These are phyloP conservation scores for Raffaelea deltoideospora DNA, from an alignment of 2,329 filamentous ascomycete species.

Conservation along the genomic window DNA sequence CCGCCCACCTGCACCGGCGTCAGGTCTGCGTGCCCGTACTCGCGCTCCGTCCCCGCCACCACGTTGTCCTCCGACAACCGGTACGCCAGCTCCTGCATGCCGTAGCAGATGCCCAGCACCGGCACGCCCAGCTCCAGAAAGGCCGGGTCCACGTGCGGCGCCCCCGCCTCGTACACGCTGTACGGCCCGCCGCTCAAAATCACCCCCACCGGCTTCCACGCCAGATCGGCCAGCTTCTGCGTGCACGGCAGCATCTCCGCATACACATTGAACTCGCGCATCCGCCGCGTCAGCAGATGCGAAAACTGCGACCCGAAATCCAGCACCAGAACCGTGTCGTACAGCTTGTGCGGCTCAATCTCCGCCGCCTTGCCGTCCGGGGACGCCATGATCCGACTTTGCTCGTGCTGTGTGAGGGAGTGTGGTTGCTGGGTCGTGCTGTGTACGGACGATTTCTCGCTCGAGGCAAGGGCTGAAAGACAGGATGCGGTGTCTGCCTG, in stretches of 20 bases:
- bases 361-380: neutral
- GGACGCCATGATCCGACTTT: neutral
- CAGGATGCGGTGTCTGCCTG: too few species aligned
- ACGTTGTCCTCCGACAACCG: neutral
- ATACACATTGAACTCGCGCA: slow-evolving; percentile 39
- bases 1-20: slow-evolving; percentile 40
- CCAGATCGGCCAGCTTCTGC: slow-evolving; percentile 54
- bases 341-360: neutral
- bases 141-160: slow-evolving; percentile 33
- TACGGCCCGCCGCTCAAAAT: slow-evolving; percentile 60
- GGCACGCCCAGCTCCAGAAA: slow-evolving; percentile 11
- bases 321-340: neutral
- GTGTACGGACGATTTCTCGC: too few species aligned
- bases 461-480: too few species aligned
- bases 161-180: slow-evolving; percentile 8
- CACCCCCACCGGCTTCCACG: slow-evolving; percentile 60
- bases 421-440: too few species aligned
- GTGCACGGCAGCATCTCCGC: slow-evolving; percentile 82
- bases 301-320: neutral
- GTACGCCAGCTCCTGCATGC: neutral
- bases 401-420: too few species aligned
- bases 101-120: slow-evolving; percentile 17
- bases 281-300: neutral
- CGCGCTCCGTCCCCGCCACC: neutral
- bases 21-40: slow-evolving; percentile 46